Evolutionary conservation across 257 asterid species (phyloP), one percentile per base, ranked within the genome.

Genomic region (Jacaranda mimosifolia): DNA sequence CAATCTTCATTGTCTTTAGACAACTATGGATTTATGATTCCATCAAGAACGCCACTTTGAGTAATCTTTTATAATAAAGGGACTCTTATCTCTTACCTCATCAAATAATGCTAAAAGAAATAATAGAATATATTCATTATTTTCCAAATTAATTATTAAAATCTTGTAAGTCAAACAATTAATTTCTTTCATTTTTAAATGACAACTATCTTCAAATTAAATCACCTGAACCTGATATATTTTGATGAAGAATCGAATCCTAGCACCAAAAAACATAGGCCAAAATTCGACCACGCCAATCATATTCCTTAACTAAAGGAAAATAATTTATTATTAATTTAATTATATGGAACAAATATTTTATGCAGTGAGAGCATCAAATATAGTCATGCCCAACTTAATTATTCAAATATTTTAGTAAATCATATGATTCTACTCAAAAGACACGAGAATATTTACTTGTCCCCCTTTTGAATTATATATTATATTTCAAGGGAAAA

Each of bases 391-490:
- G 38, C 15, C 13, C 69, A 63, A 64, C 19, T 26, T 26, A 26
- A 26, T 46, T 68, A 26, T 46, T 68, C 58, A 68, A 68, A 46
- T 46, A 67, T 46, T 67, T 35, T 64, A 36, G 43, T 75, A 76
- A 51, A 40, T 52, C 63, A 52, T 32, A 7, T 5, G 75, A 77
- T 77, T 76, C 71, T 18, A 70, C 71, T 70, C 63, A 21, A 70
- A 70, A 39, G 59, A 62, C 32, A 19, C 48, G 60, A 70, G 68
- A 78, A 78, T 78, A 78, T 78, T 60, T 70, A 70, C 48, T 10
- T 77, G 66, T 36, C 77, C 45, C 66, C 35, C 39, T 2, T 26
- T 26, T 26, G 48, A 45, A 68, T 15, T 64, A 64, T 32, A 12
- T 13, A 13, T 13, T 55, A 26, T n/a, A 36, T 35, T 62, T 62